A percentile compares a stretch with the other conserved stretches of the same genome.
phyloP scores from a whole-genome alignment of 2,329 filamentous ascomycete genomes.

The Didymosphaeria variabile region DNA sequence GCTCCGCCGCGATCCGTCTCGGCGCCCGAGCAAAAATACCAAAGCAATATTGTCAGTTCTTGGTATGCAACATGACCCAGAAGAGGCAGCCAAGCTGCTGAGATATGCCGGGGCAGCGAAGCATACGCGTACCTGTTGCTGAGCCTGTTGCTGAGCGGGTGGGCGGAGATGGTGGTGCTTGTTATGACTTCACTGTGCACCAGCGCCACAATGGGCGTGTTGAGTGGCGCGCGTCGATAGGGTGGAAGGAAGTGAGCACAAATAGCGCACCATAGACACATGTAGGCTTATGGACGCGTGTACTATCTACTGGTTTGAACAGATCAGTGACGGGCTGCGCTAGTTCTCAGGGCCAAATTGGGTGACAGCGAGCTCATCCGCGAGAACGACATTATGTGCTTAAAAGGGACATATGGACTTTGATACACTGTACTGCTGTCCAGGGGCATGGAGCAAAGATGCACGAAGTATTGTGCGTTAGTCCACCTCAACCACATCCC shows the following conservation, averaged over 20 bases:
- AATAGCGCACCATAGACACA: no score
- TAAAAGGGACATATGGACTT: not conserved
- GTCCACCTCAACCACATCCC: not conserved
- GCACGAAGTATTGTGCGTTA: not conserved
- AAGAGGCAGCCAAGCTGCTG: not conserved
- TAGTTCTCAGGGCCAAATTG: not conserved
- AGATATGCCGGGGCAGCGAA: not conserved
- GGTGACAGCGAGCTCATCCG: not conserved
- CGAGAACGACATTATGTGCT: not conserved
- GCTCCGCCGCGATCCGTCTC: constrained; percentile 1
- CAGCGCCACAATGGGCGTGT: constrained; percentile 1
- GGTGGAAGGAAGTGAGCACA: not conserved
- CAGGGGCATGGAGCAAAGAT: no score
- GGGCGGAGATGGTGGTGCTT: constrained; percentile 1
- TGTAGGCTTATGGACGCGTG: not conserved
- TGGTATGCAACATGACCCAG: not conserved
- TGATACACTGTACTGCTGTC: no score
- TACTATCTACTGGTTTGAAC: not conserved
- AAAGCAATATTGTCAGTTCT: not conserved
- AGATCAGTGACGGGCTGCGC: not conserved
- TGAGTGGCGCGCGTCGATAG: not conserved
- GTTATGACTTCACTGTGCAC: constrained; percentile 10
- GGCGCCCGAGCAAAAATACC: no score
- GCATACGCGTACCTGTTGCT: not conserved
- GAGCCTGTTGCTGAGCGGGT: not conserved